Evolutionary conservation across 768 basidiomycete species (phyloP).

Genomic region (Lactarius psammicola): DNA sequence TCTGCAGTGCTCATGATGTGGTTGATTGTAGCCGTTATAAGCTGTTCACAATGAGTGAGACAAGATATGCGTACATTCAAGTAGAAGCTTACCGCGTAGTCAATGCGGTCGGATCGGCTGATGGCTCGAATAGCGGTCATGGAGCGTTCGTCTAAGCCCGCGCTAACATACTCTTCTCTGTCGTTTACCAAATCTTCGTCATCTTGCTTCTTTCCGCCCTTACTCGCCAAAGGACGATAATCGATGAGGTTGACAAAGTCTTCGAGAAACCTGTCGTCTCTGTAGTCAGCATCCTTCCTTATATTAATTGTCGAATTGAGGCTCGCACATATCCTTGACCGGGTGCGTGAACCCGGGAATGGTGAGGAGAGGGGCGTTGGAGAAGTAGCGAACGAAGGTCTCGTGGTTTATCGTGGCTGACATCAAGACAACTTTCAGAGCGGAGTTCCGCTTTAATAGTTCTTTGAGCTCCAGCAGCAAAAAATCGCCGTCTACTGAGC

Average conservation of each 20-base stretch:
- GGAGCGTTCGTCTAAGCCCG: constrained; percentile 51
- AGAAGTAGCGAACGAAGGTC: constrained; percentile 79
- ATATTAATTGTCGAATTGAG: neutral
- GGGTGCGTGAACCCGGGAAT: constrained; percentile 85
- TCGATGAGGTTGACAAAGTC: constrained; percentile 20
- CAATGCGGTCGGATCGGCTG: constrained; percentile 60
- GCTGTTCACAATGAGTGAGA: constrained; percentile 10
- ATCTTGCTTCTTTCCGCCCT: constrained; percentile 18
- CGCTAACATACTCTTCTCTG: constrained; percentile 44
- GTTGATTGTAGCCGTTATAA: constrained; percentile 52
- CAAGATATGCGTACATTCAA: neutral
- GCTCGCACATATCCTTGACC: constrained; percentile 65
- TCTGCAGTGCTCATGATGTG: constrained; percentile 54
- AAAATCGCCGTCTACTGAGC: constrained; percentile 89
- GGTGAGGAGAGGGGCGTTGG: constrained; percentile 71
- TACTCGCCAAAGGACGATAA: constrained; percentile 20
- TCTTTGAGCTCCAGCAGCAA: constrained; percentile 81
- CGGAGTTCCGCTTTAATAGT: constrained; percentile 58
- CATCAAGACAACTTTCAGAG: constrained; percentile 84
- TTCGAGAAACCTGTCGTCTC: constrained; percentile 25
- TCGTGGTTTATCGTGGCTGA: constrained; percentile 94
- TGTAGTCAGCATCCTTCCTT: neutral
- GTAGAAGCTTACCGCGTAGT: constrained; percentile 57
- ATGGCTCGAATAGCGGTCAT: constrained; percentile 60
- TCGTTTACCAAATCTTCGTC: constrained; percentile 19